Conservation (phyloP, 768 basidiomycete genomes). For the Naganishia friedmannii region DNA sequence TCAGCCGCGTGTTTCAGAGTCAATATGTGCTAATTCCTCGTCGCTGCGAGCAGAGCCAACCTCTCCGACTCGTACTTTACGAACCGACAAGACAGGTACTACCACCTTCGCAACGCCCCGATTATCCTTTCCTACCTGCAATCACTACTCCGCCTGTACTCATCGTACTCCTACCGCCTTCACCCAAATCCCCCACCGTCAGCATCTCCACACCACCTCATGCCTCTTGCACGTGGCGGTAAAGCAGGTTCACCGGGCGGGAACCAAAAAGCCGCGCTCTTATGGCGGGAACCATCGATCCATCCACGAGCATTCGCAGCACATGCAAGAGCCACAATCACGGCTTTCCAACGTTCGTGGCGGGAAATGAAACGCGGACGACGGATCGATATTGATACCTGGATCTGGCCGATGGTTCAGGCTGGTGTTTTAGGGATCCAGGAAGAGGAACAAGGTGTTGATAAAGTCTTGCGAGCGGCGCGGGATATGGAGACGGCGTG, state of each 20-base stretch:
- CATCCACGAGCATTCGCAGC: conserved; percentile 70
- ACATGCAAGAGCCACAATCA: conserved; percentile 61
- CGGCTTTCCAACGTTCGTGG: conserved; percentile 61
- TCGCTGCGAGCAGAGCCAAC: conserved; percentile 68
- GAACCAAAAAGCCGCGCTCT: conserved; percentile 54
- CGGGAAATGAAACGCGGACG: conserved; percentile 37
- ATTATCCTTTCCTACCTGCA: conserved; percentile 76
- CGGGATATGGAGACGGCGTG: conserved; percentile 36
- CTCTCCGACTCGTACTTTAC: conserved; percentile 89
- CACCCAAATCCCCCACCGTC: conserved; percentile 43
- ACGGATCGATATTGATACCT: conserved; percentile 54
- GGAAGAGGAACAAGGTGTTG: conserved; percentile 70
- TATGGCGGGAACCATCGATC: conserved; percentile 65
- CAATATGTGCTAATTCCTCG: not conserved
- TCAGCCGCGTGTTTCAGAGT: no score
- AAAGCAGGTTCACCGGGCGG: not conserved
- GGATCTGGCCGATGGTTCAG: conserved; percentile 80
- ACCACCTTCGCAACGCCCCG: conserved; percentile 66
- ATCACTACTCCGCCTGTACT: conserved; percentile 67
- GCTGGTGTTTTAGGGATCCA: conserved; percentile 80
- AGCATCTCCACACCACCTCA: conserved; percentile 38
- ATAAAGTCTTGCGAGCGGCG: conserved; percentile 46
- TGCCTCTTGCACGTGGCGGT: conserved; percentile 38
- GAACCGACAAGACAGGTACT: conserved; percentile 89
- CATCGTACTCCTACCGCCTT: conserved; percentile 70